Base-by-base conservation (phyloP, 768 basidiomycete species). In the Gloeostereum incarnatum region DNA sequence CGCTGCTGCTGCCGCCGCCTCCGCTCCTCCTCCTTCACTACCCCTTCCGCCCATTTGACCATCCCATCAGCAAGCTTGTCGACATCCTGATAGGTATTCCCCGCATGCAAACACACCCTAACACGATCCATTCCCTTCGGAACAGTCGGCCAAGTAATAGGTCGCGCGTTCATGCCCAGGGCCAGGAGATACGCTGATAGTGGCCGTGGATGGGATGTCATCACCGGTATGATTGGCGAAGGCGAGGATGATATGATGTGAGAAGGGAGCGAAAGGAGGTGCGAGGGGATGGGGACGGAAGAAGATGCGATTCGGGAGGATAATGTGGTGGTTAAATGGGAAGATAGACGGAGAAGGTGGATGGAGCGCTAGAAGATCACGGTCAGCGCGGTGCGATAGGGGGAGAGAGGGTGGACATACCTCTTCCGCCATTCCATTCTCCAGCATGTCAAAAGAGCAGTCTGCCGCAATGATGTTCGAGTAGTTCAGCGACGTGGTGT, bases 101-200 rank as follows among this genome's bases (percentile, higher is more conserved):
- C 77, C 0, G 90, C 78, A 50, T 92, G 86, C 19, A 97, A 50
- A 55, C 93, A 97, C n/a, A 97, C 73, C 2, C 93, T 60, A 2
- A 97, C 81, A 13, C 92, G 73, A 43, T 92, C 84, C 42, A 72
- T 73, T 6, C 88, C 91, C 38, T 79, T 81, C 0, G 92, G 89
- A 0, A 96, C 92, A 0, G 92, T 96, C 0, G 94, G 93, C 66
- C 81, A 83, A 7, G 75, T 78, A 29, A 91, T 89, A 3, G 85
- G 78, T 3, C 81, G 75, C 0, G 81, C 83, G 46, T 80, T 78
- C 50, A 84, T 69, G 1, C 71, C 71, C 2, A 60, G 58, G 16
- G 57, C 40, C 31, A 59, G 51, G 31, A 96, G 78, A 52, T 79
- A 71, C 1, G 73, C 63, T 0, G 91, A 81, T 18, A 96, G 74